phyloP scores from a whole-genome alignment of 1,284 basidiomycete species.

The Leccinum pachyderme region DNA sequence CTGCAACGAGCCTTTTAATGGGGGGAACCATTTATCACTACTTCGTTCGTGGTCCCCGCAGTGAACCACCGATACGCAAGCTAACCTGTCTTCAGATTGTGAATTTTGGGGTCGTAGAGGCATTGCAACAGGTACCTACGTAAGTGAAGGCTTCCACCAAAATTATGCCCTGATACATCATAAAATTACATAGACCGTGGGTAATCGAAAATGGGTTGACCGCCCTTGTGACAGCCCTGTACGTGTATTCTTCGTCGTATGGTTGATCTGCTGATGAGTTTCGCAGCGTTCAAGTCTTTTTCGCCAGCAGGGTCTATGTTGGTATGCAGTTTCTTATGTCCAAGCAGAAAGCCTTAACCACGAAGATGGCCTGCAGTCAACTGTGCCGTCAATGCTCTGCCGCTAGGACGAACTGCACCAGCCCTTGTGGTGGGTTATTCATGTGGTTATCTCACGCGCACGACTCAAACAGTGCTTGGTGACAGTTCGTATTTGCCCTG shows the following conservation, averaged over 20 bases:
- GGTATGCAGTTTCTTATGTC: constrained; percentile 2
- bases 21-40: constrained; percentile 20
- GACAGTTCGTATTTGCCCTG: constrained; percentile 10
- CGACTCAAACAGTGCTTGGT: not conserved
- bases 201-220: constrained; percentile 16
- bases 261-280: constrained; percentile 1
- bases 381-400: constrained; percentile 2
- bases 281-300: constrained; percentile 17
- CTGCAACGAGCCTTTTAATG: constrained; percentile 21
- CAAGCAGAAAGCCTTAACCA: not conserved
- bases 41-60: constrained; percentile 13
- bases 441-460: not conserved
- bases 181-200: constrained; percentile 10
- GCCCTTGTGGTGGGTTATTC: constrained; percentile 12
- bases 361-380: constrained; percentile 10
- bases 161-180: constrained; percentile 3
- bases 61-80: not conserved
- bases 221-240: constrained; percentile 17
- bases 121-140: constrained; percentile 9
- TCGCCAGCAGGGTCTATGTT: constrained; percentile 14
- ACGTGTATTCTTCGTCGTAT: not conserved
- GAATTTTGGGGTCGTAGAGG: constrained; percentile 14
- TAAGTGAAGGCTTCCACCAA: constrained; percentile 1
- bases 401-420: constrained; percentile 14
- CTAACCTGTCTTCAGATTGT: constrained; percentile 8